Evolutionary conservation across 495 filamentous ascomycete genomes (phyloP), one percentile per base, ranked within the genome.

Genomic region (Xylaria telfairii): DNA sequence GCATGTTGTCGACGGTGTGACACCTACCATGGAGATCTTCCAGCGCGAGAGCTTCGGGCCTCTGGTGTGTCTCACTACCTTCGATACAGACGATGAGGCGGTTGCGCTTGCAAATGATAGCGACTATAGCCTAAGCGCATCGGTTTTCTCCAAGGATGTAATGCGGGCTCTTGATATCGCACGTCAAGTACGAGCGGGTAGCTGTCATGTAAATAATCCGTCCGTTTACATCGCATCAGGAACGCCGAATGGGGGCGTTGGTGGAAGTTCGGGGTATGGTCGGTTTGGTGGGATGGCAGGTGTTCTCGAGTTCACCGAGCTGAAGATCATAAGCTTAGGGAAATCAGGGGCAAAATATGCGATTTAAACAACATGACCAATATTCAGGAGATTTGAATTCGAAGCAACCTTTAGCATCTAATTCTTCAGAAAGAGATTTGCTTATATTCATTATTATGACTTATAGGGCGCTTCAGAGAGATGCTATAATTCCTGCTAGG

Each of bases 231-330:
- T 79, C 4, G 80, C 81, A 57, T 69, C 77, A 4, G 76, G 75
- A 13, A 65, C 81, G 32, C 79, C 79, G 1, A 79, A 79, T 32
- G 78, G 81, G 6, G 79, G 79, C 9, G 74, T 76, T 2, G 79
- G 80, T 13, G 75, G 78, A 17, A 77, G 78, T 44, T 77, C 73
- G n/a, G 78, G 80, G 4, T 82, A 79, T 67, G 80, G 81, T 2
- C 72, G 79, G 19, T 83, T 83, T 51, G 79, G 78, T 13, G 80
- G 76, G 19, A 77, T 78, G 28, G 75, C 76, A 6, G 76, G 76
- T 10, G 75, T 80, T 10, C 70, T 72, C 15, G 78, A 72, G 39
- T 80, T 79, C 47, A 78, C 78, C 5, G 76, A 80, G 67, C 71
- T 71, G n/a, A 77, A 80, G 72, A 77, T 80, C 19, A 75, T 80